Percentiles rank a stretch among this genome's conserved stretches.
Evolutionary conservation across 257 asterid genomes (phyloP).

Genomic region (Ballota nigra): DNA sequence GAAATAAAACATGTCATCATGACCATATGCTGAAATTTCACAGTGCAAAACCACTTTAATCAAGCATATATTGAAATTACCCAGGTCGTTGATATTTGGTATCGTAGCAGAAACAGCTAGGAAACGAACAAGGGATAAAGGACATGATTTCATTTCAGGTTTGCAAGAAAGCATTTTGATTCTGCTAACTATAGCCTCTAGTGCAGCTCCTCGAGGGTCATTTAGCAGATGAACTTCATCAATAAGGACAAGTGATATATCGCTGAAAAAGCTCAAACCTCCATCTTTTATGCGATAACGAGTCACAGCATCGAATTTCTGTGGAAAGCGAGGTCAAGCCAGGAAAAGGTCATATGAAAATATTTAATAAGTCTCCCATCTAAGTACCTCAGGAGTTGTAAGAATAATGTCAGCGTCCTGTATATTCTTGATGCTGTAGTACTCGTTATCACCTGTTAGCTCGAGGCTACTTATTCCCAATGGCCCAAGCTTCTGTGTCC

Average conservation of each 20-base stretch:
- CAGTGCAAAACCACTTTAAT: conserved; percentile 9
- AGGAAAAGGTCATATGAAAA: conserved; percentile 24
- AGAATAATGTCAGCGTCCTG: conserved; percentile 94
- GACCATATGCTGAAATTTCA: conserved; percentile 21
- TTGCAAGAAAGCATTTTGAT: conserved; percentile 79
- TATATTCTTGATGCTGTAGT: conserved; percentile 56
- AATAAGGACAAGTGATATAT: conserved; percentile 84
- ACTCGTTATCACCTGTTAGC: conserved; percentile 91
- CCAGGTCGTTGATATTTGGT: conserved; percentile 85
- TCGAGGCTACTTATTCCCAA: conserved; percentile 84
- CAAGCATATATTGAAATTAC: conserved; percentile 41
- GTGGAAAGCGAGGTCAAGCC: conserved; percentile 29
- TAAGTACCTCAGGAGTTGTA: conserved; percentile 93
- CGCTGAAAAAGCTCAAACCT: conserved; percentile 93
- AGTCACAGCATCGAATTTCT: conserved; percentile 96
- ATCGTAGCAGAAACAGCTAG: conserved; percentile 96
- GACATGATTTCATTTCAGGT: conserved; percentile 77
- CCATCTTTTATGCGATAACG: conserved; percentile 88
- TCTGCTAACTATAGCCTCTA: conserved; percentile 94
- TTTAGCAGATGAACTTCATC: conserved; percentile 98
- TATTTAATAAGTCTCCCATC: background rate
- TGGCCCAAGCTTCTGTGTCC: conserved; percentile 81
- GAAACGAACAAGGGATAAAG: conserved; percentile 80
- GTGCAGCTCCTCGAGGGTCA: conserved; percentile 96
- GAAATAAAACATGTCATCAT: conserved; percentile 1